Evolutionary conservation across 73 alveolate species (phyloP).

Genomic region (Paramecium bursaria): DNA sequence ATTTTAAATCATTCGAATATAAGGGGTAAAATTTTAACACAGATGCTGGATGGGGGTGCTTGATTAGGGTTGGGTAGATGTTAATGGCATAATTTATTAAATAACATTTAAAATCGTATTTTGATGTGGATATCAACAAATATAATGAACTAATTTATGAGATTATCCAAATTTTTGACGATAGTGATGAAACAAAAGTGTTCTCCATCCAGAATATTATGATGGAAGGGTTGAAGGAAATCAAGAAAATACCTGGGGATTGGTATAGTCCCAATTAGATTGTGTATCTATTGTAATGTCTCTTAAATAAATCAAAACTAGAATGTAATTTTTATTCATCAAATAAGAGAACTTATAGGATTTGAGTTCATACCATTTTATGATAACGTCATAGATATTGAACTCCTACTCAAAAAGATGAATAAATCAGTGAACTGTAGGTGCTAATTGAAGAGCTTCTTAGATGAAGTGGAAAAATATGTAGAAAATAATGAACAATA

Average conservation of each 20-base stretch:
- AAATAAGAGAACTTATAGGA: neutral
- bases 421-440: neutral
- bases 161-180: neutral
- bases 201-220: conserved; percentile 35
- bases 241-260: conserved; percentile 39
- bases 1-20: conserved; percentile 14
- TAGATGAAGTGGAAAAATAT: neutral
- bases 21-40: conserved; percentile 38
- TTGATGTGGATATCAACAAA: neutral
- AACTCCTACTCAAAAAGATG: neutral
- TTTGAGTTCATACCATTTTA: conserved; percentile 1
- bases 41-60: conserved; percentile 86
- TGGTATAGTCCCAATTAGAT: conserved; percentile 60
- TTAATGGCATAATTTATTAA: conserved; percentile 72
- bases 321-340: neutral
- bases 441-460: neutral
- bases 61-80: conserved; percentile 81
- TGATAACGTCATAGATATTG: conserved; percentile 15
- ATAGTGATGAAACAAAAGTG: conserved; percentile 20
- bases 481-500: neutral
- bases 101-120: conserved; percentile 52
- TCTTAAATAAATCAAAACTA: neutral
- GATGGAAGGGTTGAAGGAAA: neutral
- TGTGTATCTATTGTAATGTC: conserved; percentile 4
- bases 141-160: neutral